These are phyloP conservation scores for Erigeron canadensis DNA, from an alignment of 129 eudicot species.

Conservation along the genomic window DNA sequence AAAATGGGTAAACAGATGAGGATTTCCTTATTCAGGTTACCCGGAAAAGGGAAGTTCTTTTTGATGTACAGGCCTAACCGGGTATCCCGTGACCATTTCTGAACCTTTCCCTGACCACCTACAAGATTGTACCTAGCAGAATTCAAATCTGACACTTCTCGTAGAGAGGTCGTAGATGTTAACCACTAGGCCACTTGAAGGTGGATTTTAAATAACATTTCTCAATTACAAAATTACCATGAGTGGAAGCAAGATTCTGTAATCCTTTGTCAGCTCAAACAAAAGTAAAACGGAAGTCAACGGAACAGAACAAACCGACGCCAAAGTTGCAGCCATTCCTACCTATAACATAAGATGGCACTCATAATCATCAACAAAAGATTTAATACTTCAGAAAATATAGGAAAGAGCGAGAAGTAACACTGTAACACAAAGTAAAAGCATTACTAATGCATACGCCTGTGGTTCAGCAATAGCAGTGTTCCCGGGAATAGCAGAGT, in stretches of 20 bases:
- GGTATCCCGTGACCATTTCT: too few relatives aligned
- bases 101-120: too few relatives aligned
- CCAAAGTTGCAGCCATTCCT: slow-evolving; percentile 99
- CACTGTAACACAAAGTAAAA: background rate
- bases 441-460: slow-evolving; percentile 91
- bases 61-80: too few relatives aligned
- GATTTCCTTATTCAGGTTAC: too few relatives aligned
- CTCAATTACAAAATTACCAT: slow-evolving; percentile 54
- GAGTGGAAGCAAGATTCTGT: slow-evolving; percentile 97
- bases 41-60: too few relatives aligned
- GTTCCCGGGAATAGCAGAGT: slow-evolving; percentile 91
- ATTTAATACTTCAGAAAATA: slow-evolving; percentile 4
- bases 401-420: background rate
- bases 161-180: too few relatives aligned
- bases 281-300: slow-evolving; percentile 94
- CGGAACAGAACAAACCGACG: slow-evolving; percentile 97
- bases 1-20: too few relatives aligned
- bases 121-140: too few relatives aligned
- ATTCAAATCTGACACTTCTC: too few relatives aligned
- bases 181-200: too few relatives aligned
- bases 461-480: slow-evolving; percentile 98
- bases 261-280: slow-evolving; percentile 95
- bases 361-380: slow-evolving; percentile 5
- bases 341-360: slow-evolving; percentile 49
- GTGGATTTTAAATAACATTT: background rate